Base-by-base conservation (phyloP, 345 rosid genomes). In the Litchi chinensis region DNA sequence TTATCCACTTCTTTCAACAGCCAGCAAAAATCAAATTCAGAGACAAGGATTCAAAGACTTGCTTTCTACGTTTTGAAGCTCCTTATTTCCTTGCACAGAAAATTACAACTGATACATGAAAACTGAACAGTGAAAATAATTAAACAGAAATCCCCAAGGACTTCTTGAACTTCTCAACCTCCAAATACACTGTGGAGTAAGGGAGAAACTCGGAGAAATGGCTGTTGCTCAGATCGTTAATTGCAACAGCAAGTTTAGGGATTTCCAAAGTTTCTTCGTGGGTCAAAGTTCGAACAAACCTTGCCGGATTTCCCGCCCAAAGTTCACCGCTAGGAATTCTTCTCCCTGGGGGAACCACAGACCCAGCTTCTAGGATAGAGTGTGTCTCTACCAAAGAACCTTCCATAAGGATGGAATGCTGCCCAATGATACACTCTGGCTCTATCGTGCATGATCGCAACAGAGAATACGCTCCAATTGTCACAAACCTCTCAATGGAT, bases 301-400 rank as follows among this genome's bases (percentile, higher is more conserved):
- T 91, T 52, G 98, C 98, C 28, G 98, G 99, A 85, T 96, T 96
- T 62, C 99, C 99, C 52, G 98, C 98, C 98, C 98, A 96, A 64
- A 94, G 94, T 75, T 96, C 98, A 69, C 99, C 97, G 0, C 94
- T 89, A 59, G 98, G 99, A 71, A 96, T 93, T 87, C 97, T 89
- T 82, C 99, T 90, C 46, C 98, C 98, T 54, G 99, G 99, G 28
- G 97, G 98, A 73, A 96, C 86, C 65, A 96, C 95, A 3, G 99
- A 93, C 44, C 97, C 99, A 3, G 98, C 99, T 88, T 96, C 99
- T 6, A 96, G 86, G 68, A 96, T 96, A 26, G 99, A 86, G 71
- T 88, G 95, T 2, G 95, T 91, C 87, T 96, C 99, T 18, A 96
- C 92, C 80, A 96, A 81, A 18, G 99, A 96, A 77, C 99, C 98